These are phyloP conservation scores for Fusarium sambucinum DNA, from an alignment of 2,329 filamentous ascomycete genomes.

Conservation along the genomic window DNA sequence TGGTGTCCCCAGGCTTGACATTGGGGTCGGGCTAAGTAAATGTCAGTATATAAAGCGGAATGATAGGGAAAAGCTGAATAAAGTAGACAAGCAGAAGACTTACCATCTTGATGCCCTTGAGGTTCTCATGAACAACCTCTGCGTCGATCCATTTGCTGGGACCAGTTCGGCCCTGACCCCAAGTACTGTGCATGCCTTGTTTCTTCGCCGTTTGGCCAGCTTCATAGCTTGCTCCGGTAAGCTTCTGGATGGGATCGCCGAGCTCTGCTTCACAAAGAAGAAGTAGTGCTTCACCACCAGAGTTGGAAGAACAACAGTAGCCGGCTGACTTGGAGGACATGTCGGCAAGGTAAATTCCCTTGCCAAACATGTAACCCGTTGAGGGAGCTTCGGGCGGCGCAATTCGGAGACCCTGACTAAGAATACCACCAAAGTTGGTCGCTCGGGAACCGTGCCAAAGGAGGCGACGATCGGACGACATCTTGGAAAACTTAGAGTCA, in stretches of 20 bases:
- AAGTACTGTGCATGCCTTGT: constrained; percentile 73
- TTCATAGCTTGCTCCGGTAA: constrained; percentile 67
- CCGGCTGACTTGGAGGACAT: constrained; percentile 85
- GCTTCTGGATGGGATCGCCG: constrained; percentile 77
- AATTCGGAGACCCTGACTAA: constrained; percentile 89
- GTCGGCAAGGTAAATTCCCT: constrained; percentile 89
- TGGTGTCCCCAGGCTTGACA: constrained; percentile 61
- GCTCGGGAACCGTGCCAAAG: constrained; percentile 89
- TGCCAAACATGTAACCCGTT: constrained; percentile 86
- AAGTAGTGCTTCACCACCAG: constrained; percentile 78
- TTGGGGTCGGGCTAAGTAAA: constrained; percentile 62
- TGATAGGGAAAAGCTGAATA: neutral
- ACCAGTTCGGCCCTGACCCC: constrained; percentile 73
- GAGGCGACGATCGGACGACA: constrained; percentile 76
- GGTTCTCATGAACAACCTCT: constrained; percentile 68
- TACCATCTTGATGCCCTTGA: constrained; percentile 79
- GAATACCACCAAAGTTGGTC: constrained; percentile 89
- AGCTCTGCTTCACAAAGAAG: constrained; percentile 85
- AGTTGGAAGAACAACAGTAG: constrained; percentile 75
- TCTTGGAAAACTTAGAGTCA: constrained; percentile 64
- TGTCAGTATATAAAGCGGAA: constrained; percentile 9
- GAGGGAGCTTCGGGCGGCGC: constrained; percentile 85
- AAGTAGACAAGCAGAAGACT: constrained; percentile 46
- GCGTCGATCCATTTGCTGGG: constrained; percentile 84
- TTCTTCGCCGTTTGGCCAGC: constrained; percentile 73